These are phyloP conservation scores for Bertia moriformis DNA, from an alignment of 2,329 filamentous ascomycete genomes.

Conservation along the genomic window DNA sequence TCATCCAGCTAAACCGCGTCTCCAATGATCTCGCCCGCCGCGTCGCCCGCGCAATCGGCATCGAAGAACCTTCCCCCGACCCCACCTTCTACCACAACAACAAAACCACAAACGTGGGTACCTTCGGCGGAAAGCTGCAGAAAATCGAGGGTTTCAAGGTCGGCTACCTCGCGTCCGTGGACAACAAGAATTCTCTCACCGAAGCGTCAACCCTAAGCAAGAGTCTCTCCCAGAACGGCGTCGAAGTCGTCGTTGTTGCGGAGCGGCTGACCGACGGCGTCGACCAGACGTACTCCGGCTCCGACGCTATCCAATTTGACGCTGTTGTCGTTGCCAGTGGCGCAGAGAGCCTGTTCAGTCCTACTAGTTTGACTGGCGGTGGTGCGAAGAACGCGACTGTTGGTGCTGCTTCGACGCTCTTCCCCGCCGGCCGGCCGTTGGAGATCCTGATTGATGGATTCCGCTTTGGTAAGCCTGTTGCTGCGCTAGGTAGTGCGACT, in stretches of 20 bases:
- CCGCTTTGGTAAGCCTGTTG: slow-evolving; percentile 58
- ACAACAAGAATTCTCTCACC: not conserved
- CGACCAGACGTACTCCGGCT: slow-evolving; percentile 48
- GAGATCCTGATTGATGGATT: slow-evolving; percentile 50
- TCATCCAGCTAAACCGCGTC: slow-evolving; percentile 57
- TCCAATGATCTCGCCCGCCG: slow-evolving; percentile 52
- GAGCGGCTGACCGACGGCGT: slow-evolving; percentile 39
- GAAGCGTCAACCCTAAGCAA: slow-evolving; percentile 17
- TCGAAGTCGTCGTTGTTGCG: slow-evolving; percentile 45
- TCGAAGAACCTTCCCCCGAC: slow-evolving; percentile 43
- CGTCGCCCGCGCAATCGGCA: slow-evolving; percentile 45
- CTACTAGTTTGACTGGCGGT: slow-evolving; percentile 11
- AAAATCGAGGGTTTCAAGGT: slow-evolving; percentile 51
- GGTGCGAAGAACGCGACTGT: not conserved
- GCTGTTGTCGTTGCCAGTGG: slow-evolving; percentile 43
- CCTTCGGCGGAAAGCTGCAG: slow-evolving; percentile 40
- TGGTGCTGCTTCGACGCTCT: slow-evolving; percentile 30
- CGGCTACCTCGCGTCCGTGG: slow-evolving; percentile 36
- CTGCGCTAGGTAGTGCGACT: slow-evolving; percentile 32
- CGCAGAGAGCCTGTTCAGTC: slow-evolving; percentile 33
- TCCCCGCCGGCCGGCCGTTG: slow-evolving; percentile 45
- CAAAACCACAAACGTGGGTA: slow-evolving; percentile 43
- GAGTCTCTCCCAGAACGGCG: slow-evolving; percentile 34
- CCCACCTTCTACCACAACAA: slow-evolving; percentile 55
- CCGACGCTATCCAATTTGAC: slow-evolving; percentile 49